Conservation (phyloP, 2,329 filamentous ascomycete genomes). For the Xylaria sp. region DNA sequence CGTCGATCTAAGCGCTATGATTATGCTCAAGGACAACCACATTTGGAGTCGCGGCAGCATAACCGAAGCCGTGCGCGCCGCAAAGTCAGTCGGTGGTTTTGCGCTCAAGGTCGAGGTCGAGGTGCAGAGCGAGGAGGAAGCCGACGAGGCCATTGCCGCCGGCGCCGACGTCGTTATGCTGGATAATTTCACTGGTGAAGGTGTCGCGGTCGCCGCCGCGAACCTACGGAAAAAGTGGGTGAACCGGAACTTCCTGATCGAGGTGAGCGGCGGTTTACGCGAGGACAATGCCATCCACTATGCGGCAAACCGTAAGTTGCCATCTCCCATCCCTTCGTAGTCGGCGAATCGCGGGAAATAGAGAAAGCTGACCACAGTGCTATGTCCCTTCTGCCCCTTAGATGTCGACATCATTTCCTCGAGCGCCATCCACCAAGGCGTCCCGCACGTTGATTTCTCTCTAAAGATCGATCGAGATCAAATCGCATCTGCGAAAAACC, state of each 20-base stretch:
- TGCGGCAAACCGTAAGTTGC: conserved; percentile 61
- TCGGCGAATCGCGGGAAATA: conserved; percentile 16
- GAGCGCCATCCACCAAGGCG: conserved; percentile 93
- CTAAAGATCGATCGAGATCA: conserved; percentile 68
- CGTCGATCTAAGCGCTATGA: conserved; percentile 89
- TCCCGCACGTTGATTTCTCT: conserved; percentile 90
- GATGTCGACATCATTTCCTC: conserved; percentile 96
- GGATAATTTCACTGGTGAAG: conserved; percentile 85
- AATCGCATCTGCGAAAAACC: neutral
- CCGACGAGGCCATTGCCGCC: conserved; percentile 82
- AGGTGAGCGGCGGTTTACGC: conserved; percentile 87
- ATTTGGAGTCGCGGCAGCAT: conserved; percentile 89
- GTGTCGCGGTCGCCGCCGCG: conserved; percentile 67
- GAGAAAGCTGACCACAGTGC: neutral
- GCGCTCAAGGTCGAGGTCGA: conserved; percentile 94
- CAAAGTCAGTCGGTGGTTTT: conserved; percentile 80
- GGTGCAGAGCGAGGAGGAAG: conserved; percentile 80
- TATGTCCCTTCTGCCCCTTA: conserved; percentile 27
- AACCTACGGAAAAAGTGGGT: conserved; percentile 75
- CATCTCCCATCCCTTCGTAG: neutral
- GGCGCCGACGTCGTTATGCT: conserved; percentile 97
- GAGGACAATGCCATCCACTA: conserved; percentile 78
- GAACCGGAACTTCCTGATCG: conserved; percentile 69
- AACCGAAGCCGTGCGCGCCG: conserved; percentile 75
- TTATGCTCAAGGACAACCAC: conserved; percentile 99